These are phyloP conservation scores for Mycena vulgaris DNA, from an alignment of 768 basidiomycete genomes.

Conservation along the genomic window DNA sequence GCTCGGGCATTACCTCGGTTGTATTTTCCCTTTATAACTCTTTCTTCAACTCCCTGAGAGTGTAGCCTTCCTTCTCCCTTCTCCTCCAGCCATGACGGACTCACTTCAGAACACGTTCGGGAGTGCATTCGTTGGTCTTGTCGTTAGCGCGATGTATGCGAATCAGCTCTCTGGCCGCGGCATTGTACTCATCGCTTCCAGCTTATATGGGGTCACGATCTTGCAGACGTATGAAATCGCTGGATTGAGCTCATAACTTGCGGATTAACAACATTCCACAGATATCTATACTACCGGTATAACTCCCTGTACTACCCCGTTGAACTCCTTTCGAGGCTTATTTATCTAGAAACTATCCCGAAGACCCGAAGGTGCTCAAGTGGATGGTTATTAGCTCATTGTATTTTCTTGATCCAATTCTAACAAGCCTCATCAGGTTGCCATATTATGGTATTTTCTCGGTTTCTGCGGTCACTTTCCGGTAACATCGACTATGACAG, in stretches of 20 bases:
- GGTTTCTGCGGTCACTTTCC: not conserved
- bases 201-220: constrained; percentile 64
- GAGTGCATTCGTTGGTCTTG: constrained; percentile 61
- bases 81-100: constrained; percentile 33
- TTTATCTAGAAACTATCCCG: constrained; percentile 42
- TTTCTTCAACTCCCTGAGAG: constrained; percentile 5
- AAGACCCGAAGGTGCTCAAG: constrained; percentile 58
- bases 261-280: constrained; percentile 32
- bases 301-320: not conserved
- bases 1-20: constrained; percentile 17
- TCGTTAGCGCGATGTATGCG: constrained; percentile 60
- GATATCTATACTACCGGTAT: constrained; percentile 62
- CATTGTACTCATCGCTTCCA: constrained; percentile 37
- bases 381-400: constrained; percentile 50
- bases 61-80: not conserved
- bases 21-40: constrained; percentile 19
- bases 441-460: constrained; percentile 51
- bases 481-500: constrained; percentile 39
- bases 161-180: not conserved
- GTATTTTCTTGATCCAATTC: not conserved
- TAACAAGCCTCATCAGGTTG: constrained; percentile 48
- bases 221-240: constrained; percentile 54
- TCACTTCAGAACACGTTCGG: constrained; percentile 58
- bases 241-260: constrained; percentile 8
- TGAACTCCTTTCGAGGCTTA: not conserved